A percentile compares a stretch with the other conserved stretches of the same genome.
Conservation (phyloP, 331 rosid species). For the Rosa hybrid region DNA sequence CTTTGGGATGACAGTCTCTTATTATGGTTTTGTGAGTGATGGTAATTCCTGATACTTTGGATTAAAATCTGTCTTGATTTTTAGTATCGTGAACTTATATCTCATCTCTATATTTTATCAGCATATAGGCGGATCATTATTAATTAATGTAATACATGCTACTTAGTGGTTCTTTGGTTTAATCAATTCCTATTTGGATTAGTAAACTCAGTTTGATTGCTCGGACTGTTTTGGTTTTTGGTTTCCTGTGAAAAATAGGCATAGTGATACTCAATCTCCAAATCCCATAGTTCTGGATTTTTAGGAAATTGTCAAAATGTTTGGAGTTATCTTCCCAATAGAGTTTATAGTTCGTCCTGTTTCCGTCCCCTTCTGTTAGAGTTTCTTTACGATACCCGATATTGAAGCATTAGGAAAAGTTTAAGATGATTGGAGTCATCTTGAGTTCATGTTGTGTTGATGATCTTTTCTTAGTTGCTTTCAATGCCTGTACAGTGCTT, state of each 20-base stretch:
- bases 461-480: not conserved
- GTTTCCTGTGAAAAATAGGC: not conserved
- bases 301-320: not conserved
- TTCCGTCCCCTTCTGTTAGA: not conserved
- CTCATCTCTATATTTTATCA: not conserved
- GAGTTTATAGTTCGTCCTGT: not conserved
- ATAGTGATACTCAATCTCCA: not conserved
- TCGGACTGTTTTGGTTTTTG: not conserved
- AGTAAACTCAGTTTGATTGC: not conserved
- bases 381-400: not conserved
- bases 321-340: not conserved
- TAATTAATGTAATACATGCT: not conserved
- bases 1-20: constrained; percentile 94
- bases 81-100: not conserved
- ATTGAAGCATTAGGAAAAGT: not conserved
- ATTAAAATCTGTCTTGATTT: not conserved
- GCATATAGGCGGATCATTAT: not conserved
- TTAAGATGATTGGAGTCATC: not conserved
- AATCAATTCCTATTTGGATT: constrained; percentile 4
- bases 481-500: not conserved
- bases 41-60: constrained; percentile 51
- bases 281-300: not conserved
- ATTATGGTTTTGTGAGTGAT: constrained; percentile 93
- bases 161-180: constrained; percentile 3
- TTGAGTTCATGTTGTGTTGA: not conserved